phyloP scores from a whole-genome alignment of 2,329 filamentous ascomycete species.

The Monascus ruber region DNA sequence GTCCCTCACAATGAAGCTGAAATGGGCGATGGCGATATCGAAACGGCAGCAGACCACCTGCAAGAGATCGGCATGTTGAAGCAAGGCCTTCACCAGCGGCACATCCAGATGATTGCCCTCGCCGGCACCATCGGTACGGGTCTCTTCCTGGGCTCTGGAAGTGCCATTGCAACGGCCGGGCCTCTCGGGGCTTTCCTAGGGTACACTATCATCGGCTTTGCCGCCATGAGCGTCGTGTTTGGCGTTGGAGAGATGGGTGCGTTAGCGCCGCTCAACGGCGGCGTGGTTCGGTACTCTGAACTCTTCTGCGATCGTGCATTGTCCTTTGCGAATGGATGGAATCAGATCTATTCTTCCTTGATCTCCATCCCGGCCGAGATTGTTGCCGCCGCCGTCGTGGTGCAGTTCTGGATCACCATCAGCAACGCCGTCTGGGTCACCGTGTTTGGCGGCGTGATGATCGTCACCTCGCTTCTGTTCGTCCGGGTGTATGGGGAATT shows the following conservation, averaged over 20 bases:
- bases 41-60: constrained; percentile 7
- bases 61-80: constrained; percentile 10
- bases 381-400: constrained; percentile 19
- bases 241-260: constrained; percentile 27
- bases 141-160: constrained; percentile 26
- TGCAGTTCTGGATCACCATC: constrained; percentile 35
- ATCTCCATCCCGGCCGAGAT: constrained; percentile 23
- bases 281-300: constrained; percentile 24
- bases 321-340: constrained; percentile 27
- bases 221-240: constrained; percentile 22
- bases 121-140: constrained; percentile 28
- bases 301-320: constrained; percentile 29
- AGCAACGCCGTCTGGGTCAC: constrained; percentile 25
- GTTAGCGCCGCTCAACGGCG: constrained; percentile 27
- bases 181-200: constrained; percentile 24
- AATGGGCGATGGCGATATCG: background rate
- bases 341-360: constrained; percentile 22
- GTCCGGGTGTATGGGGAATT: constrained; percentile 40
- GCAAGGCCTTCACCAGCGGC: constrained; percentile 20
- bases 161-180: constrained; percentile 20
- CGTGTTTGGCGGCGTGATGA: constrained; percentile 25
- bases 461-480: constrained; percentile 23
- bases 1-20: background rate
- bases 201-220: constrained; percentile 27
- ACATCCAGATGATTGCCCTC: constrained; percentile 28